Percentiles rank a stretch among this genome's conserved stretches.
Evolutionary conservation across 2,329 filamentous ascomycete species (phyloP).

Genomic region (Nigrograna mackinnonii): DNA sequence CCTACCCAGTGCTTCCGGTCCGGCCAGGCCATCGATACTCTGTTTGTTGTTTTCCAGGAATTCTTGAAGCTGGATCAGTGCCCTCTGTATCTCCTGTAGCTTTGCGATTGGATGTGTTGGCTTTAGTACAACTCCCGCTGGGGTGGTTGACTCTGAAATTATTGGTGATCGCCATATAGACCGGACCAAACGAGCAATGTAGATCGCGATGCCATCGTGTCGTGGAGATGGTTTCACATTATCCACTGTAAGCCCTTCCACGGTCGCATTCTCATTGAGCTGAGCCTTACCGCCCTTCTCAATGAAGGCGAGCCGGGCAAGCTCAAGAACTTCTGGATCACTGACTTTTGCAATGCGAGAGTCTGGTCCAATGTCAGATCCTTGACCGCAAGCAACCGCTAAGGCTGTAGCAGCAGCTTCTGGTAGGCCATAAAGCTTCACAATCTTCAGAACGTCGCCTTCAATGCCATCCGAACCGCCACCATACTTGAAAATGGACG

Average conservation of each 20-base stretch:
- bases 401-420: conserved; percentile 90
- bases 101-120: conserved; percentile 71
- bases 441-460: conserved; percentile 79
- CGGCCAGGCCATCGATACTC: conserved; percentile 92
- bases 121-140: conserved; percentile 65
- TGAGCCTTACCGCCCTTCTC: conserved; percentile 89
- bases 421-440: conserved; percentile 80
- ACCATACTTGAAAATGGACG: conserved; percentile 73
- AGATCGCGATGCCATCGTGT: conserved; percentile 85
- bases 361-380: conserved; percentile 75
- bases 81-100: conserved; percentile 76
- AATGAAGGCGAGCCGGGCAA: conserved; percentile 85
- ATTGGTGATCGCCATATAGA: conserved; percentile 85
- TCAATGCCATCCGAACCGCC: conserved; percentile 80
- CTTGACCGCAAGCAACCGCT: conserved; percentile 93
- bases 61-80: conserved; percentile 74
- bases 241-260: conserved; percentile 69
- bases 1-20: conserved; percentile 80
- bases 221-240: conserved; percentile 85
- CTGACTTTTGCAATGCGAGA: conserved; percentile 71
- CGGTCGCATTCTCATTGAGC: conserved; percentile 74
- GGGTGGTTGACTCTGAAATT: conserved; percentile 58
- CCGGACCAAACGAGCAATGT: conserved; percentile 84
- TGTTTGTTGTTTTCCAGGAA: conserved; percentile 88
- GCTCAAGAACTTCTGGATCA: conserved; percentile 84